These are phyloP conservation scores for Emericellopsis cladophorae DNA, from an alignment of 2,329 filamentous ascomycete species.

Conservation along the genomic window DNA sequence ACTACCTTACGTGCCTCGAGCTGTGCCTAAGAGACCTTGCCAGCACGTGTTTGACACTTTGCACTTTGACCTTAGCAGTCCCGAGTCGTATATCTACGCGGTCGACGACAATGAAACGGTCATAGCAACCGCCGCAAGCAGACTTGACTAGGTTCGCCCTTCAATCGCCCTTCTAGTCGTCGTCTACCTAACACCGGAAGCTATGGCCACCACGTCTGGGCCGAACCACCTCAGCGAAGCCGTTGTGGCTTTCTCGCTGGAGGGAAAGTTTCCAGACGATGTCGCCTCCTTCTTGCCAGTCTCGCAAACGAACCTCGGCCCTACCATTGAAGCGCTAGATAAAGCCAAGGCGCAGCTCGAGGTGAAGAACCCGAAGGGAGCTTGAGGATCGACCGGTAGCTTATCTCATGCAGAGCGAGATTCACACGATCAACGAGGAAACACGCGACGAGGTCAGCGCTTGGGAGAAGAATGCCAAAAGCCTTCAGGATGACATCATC, in stretches of 20 bases:
- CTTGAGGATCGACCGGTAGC: background rate
- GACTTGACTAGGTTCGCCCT: no score
- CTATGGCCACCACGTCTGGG: conserved; percentile 16
- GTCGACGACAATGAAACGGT: no score
- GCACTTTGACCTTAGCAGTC: no score
- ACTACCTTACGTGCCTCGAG: no score
- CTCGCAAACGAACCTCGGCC: conserved; percentile 22
- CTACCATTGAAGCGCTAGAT: conserved; percentile 24
- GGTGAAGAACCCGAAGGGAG: conserved; percentile 12
- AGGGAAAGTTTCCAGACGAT: conserved; percentile 27
- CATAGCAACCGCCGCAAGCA: no score
- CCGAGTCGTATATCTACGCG: no score
- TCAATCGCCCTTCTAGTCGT: background rate
- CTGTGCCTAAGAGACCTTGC: no score
- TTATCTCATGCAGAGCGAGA: conserved; percentile 34
- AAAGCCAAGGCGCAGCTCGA: conserved; percentile 23
- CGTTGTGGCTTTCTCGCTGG: conserved; percentile 25
- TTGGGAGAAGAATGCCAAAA: conserved; percentile 77
- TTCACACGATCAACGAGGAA: conserved; percentile 64
- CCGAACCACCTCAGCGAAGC: conserved; percentile 22
- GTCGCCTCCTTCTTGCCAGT: conserved; percentile 21
- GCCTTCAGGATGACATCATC: conserved; percentile 75
- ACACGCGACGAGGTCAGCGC: conserved; percentile 68
- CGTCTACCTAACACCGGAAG: background rate
- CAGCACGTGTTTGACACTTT: no score